A percentile compares a stretch with the other conserved stretches of the same genome.
These are phyloP conservation scores for Hippophae gyantsensis DNA, from an alignment of 306 rosid genomes.

Conservation along the genomic window DNA sequence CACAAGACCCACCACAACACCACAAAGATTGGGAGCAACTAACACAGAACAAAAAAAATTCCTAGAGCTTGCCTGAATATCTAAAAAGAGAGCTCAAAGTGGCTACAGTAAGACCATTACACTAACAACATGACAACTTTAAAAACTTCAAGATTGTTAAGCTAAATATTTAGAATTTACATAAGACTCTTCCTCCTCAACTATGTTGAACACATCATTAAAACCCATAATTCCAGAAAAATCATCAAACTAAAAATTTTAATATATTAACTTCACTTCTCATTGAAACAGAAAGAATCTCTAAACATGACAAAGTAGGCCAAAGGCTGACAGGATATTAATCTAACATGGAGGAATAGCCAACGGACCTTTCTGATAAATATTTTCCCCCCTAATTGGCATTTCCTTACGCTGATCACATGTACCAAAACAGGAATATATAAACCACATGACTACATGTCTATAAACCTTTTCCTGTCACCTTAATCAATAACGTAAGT, in stretches of 20 bases:
- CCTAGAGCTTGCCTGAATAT: too few relatives aligned
- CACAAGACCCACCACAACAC: too few relatives aligned
- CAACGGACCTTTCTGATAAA: constrained; percentile 10
- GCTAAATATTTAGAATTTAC: background rate
- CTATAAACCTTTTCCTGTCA: constrained; percentile 19
- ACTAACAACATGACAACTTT: too few relatives aligned
- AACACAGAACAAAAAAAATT: too few relatives aligned
- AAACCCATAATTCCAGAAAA: too few relatives aligned
- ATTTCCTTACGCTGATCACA: constrained; percentile 39
- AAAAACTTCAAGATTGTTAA: too few relatives aligned
- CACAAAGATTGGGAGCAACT: too few relatives aligned
- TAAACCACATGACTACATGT: constrained; percentile 18
- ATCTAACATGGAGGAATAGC: constrained; percentile 9
- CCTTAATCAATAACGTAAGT: background rate
- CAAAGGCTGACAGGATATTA: constrained; percentile 11
- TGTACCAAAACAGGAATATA: background rate
- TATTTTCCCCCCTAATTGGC: constrained; percentile 24
- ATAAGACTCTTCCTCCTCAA: background rate
- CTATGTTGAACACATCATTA: background rate
- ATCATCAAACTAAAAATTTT: background rate
- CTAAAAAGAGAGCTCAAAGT: too few relatives aligned
- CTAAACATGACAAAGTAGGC: constrained; percentile 4
- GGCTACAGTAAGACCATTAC: too few relatives aligned
- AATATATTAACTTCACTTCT: background rate
- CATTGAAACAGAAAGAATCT: background rate